Evolutionary conservation across 2,329 filamentous ascomycete genomes (phyloP).

Genomic region (Xylaria sp.): DNA sequence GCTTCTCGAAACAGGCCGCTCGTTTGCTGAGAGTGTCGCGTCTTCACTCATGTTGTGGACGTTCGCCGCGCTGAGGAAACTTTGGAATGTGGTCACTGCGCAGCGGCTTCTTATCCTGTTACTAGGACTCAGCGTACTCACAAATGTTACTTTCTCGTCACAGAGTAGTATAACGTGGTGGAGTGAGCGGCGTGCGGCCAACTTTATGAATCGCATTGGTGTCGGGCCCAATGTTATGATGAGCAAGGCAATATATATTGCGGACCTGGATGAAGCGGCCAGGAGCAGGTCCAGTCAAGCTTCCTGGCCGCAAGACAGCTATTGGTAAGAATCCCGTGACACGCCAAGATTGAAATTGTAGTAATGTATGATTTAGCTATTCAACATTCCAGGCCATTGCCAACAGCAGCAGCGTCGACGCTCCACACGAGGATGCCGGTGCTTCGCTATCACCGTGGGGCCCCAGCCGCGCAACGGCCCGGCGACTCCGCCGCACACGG

Average conservation of each 20-base stretch:
- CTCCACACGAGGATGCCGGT: constrained; percentile 64
- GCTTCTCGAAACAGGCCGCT: constrained; percentile 76
- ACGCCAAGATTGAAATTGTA: constrained; percentile 1
- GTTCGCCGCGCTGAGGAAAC: constrained; percentile 70
- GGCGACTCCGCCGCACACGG: constrained; percentile 79
- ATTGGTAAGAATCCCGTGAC: constrained; percentile 55
- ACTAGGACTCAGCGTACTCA: constrained; percentile 73
- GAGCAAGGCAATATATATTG: constrained; percentile 85
- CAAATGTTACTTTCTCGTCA: constrained; percentile 80
- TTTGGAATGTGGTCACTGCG: constrained; percentile 75
- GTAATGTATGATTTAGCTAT: constrained; percentile 56
- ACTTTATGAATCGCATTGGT: constrained; percentile 84
- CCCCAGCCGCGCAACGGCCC: constrained; percentile 64
- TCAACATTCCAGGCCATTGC: constrained; percentile 69
- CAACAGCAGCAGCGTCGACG: constrained; percentile 67
- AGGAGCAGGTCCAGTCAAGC: constrained; percentile 49
- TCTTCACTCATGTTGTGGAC: constrained; percentile 82
- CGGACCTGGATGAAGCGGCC: constrained; percentile 77
- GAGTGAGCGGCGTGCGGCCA: constrained; percentile 80
- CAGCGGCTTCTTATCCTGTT: constrained; percentile 78
- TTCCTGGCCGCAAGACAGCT: constrained; percentile 59
- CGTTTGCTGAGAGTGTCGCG: constrained; percentile 77
- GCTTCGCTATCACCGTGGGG: constrained; percentile 56
- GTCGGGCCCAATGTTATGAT: constrained; percentile 82
- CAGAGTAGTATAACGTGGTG: constrained; percentile 82